Evolutionary conservation across 305 asterid species (phyloP), one percentile per base, ranked within the genome.

Genomic region (Fraxinus albicans): DNA sequence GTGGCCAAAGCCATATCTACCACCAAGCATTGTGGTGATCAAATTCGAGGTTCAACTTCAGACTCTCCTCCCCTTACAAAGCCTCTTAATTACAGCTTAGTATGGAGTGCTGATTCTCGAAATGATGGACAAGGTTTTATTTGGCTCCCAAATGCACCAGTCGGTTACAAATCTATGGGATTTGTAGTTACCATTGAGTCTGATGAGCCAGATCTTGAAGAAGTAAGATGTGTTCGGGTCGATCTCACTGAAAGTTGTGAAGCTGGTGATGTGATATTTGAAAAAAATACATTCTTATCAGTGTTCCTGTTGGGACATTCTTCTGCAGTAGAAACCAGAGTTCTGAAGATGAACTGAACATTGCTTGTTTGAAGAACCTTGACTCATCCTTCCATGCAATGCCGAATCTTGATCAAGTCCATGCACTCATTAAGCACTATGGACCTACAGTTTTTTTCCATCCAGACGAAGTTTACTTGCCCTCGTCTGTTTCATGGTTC

Each of bases 401-500:
- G 95, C 98, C 98, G 21, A 91, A 88, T 86, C 84, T 91, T 1
- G 94, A 94, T 33, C 97, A 92, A 84, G 86, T 93, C 34, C 91
- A 91, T 70, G 95, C 91, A 2, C 95, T 95, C 80, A 84, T 95
- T 81, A 79, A 88, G 81, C 91, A 92, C 73, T 95, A 95, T 17
- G 98, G 98, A 13, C 97, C 98, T 2, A 90, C 90, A 0, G 76
- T 95, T 38, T 95, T 83, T 86, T 90, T 95, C 91, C 98, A 95
- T 86, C 97, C 98, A 0, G 94, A 93, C n/a, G 98, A 95, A 80
- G 50, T 78, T 27, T 95, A 91, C 85, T 82, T 93, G 82, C 97
- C 98, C 60, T 95, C 98, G 3, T 93, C 98, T 0, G 98, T 95
- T 86, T 84, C 95, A 44, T 95, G 98, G 98, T 92, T 90, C 88